Evolutionary conservation across 1,284 basidiomycete genomes (phyloP).

Genomic region (Apiotrichum mycotoxinovorans): DNA sequence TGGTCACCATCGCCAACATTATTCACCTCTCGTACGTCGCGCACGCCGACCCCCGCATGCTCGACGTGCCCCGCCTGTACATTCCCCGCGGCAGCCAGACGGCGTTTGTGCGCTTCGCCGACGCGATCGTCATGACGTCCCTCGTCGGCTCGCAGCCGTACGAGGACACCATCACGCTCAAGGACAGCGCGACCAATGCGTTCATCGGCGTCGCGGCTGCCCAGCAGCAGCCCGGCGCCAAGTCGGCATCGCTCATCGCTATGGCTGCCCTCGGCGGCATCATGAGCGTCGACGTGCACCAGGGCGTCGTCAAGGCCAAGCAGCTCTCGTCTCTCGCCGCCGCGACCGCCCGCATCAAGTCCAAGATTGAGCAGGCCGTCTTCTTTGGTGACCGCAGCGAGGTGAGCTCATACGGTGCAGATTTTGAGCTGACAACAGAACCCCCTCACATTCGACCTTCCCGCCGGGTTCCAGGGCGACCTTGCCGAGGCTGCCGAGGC

Average conservation of each 20-base stretch:
- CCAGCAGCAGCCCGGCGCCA: neutral
- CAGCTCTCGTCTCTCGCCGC: slow-evolving; percentile 16
- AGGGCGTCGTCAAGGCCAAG: slow-evolving; percentile 11
- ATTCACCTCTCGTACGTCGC: slow-evolving; percentile 37
- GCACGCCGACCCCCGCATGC: slow-evolving; percentile 46
- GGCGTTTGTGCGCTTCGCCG: slow-evolving; percentile 49
- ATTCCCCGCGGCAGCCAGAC: slow-evolving; percentile 35
- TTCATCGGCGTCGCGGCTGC: slow-evolving; percentile 39
- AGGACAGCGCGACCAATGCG: slow-evolving; percentile 38
- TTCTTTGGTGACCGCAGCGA: slow-evolving; percentile 54
- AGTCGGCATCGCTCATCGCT: slow-evolving; percentile 27
- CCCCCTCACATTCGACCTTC: slow-evolving; percentile 55
- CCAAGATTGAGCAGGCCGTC: slow-evolving; percentile 56
- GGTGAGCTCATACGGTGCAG: slow-evolving; percentile 16
- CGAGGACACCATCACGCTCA: slow-evolving; percentile 44
- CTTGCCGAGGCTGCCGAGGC: slow-evolving; percentile 52
- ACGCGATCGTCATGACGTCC: slow-evolving; percentile 45
- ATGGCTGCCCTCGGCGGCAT: slow-evolving; percentile 44
- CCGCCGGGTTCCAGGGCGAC: slow-evolving; percentile 50
- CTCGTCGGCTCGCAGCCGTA: slow-evolving; percentile 33
- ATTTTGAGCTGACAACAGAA: slow-evolving; percentile 41
- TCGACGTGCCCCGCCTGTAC: slow-evolving; percentile 45
- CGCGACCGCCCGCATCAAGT: slow-evolving; percentile 49
- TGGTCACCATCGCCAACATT: slow-evolving; percentile 28
- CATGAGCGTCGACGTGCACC: slow-evolving; percentile 37